These are phyloP conservation scores for Glycine latifolia DNA, from an alignment of 306 rosid species.

Conservation along the genomic window DNA sequence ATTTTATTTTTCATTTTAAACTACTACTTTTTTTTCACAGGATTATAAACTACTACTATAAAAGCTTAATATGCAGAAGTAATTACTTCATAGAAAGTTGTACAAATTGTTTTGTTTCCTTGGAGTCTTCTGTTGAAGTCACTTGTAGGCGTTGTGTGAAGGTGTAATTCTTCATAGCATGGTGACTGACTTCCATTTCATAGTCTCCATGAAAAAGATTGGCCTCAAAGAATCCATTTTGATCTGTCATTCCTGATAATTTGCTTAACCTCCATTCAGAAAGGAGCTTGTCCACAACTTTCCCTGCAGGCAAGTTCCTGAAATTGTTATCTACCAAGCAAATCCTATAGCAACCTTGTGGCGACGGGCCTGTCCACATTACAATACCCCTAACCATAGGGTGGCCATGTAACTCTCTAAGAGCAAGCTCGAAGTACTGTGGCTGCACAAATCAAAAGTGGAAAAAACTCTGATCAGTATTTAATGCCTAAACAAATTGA, in stretches of 20 bases:
- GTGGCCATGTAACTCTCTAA: slow-evolving; percentile 71
- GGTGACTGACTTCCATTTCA: slow-evolving; percentile 28
- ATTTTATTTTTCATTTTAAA: too few species aligned
- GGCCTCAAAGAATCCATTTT: slow-evolving; percentile 38
- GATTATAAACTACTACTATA: too few species aligned
- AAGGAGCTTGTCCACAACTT: slow-evolving; percentile 73
- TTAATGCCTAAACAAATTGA: too few species aligned
- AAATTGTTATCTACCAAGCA: slow-evolving; percentile 73
- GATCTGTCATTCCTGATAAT: slow-evolving; percentile 32
- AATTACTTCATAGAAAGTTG: slow-evolving; percentile 13
- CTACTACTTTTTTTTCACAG: too few species aligned
- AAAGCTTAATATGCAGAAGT: background rate
- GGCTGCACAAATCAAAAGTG: slow-evolving; percentile 48
- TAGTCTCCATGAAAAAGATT: slow-evolving; percentile 50
- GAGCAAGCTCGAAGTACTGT: slow-evolving; percentile 58
- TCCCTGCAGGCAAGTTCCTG: slow-evolving; percentile 69
- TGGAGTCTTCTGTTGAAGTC: background rate
- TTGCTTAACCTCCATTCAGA: slow-evolving; percentile 58
- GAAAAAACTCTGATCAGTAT: too few species aligned
- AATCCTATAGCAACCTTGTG: slow-evolving; percentile 62
- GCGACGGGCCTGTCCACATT: slow-evolving; percentile 64
- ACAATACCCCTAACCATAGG: slow-evolving; percentile 70
- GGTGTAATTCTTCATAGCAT: slow-evolving; percentile 8
- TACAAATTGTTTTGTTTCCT: background rate
- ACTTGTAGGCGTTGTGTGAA: background rate